Conservation (phyloP, 2,329 filamentous ascomycete species). For the Venturia carpophila region DNA sequence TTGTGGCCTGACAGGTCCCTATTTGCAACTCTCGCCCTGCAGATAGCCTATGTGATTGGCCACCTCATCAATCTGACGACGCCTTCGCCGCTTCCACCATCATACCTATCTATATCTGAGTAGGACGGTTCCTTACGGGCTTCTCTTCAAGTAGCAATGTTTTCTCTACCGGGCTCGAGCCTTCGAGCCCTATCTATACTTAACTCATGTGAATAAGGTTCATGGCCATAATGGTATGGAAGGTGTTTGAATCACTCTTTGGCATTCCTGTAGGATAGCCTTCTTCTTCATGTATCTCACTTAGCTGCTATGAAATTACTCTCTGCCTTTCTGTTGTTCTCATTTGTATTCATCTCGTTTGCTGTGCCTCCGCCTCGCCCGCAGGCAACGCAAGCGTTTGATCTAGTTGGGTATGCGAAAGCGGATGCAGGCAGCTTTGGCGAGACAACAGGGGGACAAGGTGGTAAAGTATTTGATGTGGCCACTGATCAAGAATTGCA, state of each 20-base stretch:
- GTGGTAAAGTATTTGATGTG: conserved; percentile 22
- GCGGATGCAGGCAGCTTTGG: background rate
- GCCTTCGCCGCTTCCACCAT: background rate
- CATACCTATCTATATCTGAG: background rate
- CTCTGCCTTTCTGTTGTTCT: background rate
- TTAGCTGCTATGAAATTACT: background rate
- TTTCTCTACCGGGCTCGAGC: background rate
- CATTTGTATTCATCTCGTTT: background rate
- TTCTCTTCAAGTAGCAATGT: background rate
- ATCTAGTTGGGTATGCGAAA: background rate
- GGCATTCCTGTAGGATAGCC: background rate
- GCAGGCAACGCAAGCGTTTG: background rate
- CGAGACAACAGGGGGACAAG: conserved; percentile 27
- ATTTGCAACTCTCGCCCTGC: background rate
- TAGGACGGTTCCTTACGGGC: background rate
- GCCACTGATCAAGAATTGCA: conserved; percentile 20
- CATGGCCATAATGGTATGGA: background rate
- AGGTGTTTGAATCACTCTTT: background rate
- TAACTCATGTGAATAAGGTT: background rate
- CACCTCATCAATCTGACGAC: background rate
- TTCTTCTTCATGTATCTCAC: too few relatives aligned
- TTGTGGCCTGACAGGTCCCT: too few relatives aligned
- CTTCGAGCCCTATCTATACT: background rate
- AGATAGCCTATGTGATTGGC: background rate
- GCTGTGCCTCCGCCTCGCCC: background rate